Evolutionary conservation across 805 yeast species (phyloP).

Genomic region (Metschnikowia vanudenii): DNA sequence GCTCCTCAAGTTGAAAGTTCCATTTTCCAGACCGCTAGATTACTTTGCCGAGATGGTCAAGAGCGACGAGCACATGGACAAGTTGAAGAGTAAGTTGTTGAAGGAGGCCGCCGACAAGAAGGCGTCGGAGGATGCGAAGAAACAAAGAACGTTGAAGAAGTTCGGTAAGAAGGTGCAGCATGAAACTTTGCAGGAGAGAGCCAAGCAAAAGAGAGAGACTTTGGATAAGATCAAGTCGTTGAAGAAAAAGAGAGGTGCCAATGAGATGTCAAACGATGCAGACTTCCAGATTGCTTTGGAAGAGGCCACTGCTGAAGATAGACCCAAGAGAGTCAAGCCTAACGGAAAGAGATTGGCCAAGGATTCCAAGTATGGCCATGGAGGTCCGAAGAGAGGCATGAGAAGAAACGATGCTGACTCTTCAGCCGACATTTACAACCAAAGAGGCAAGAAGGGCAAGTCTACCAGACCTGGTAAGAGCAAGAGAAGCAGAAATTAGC

Average conservation of each 20-base stretch:
- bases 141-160: conserved; percentile 92
- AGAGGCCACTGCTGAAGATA: conserved; percentile 71
- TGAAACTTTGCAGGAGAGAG: conserved; percentile 90
- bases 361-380: conserved; percentile 70
- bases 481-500: conserved; percentile 27
- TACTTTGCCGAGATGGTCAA: conserved; percentile 99
- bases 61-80: conserved; percentile 97
- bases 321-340: conserved; percentile 52
- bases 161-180: conserved; percentile 96
- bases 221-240: conserved; percentile 87
- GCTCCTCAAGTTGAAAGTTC: conserved; percentile 67
- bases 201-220: conserved; percentile 87
- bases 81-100: conserved; percentile 74
- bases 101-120: conserved; percentile 80
- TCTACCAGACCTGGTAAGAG: conserved; percentile 42
- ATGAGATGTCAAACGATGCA: conserved; percentile 69
- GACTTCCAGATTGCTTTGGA: conserved; percentile 87
- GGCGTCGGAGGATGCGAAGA: conserved; percentile 89
- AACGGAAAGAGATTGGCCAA: conserved; percentile 69
- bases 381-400: conserved; percentile 74
- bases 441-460: conserved; percentile 22
- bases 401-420: conserved; percentile 73
- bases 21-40: conserved; percentile 91
- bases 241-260: conserved; percentile 80
- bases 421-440: conserved; percentile 53